Percentiles rank a stretch among this genome's conserved stretches.
Conservation (phyloP, 139 green algal genomes). For the Penium margaritaceum region DNA sequence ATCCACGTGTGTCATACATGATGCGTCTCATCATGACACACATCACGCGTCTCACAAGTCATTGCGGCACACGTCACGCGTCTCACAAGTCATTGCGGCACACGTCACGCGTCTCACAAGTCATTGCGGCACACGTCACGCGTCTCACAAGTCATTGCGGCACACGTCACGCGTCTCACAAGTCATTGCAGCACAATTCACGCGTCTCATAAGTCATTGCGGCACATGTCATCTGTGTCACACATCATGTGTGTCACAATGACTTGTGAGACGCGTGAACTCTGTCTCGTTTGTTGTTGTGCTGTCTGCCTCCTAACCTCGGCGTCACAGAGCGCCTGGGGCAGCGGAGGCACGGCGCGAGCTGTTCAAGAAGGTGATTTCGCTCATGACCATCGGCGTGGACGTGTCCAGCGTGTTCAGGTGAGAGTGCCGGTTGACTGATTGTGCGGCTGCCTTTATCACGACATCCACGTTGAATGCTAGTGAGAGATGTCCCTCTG, state of each 20-base stretch:
- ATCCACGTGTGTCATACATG: no score
- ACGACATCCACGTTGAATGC: no score
- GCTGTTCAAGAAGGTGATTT: conserved; percentile 76
- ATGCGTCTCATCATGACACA: not conserved
- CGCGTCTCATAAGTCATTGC: not conserved
- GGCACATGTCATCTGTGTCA: not conserved
- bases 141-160: not conserved
- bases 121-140: not conserved
- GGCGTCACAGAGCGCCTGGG: conserved; percentile 20
- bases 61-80: not conserved
- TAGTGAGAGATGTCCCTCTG: not conserved
- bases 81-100: not conserved
- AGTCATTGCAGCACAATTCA: not conserved
- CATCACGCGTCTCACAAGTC: no score
- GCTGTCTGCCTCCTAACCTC: not conserved
- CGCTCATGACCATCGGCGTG: conserved; percentile 85
- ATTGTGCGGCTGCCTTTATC: not conserved
- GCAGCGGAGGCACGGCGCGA: conserved; percentile 56
- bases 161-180: not conserved
- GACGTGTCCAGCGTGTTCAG: conserved; percentile 85
- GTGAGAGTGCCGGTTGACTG: not conserved
- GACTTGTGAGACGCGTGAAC: not conserved
- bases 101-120: no score
- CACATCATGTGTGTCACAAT: not conserved
- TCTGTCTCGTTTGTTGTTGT: not conserved